These are phyloP conservation scores for Epichloe sylvatica DNA, from an alignment of 2,329 filamentous ascomycete genomes.

Conservation along the genomic window DNA sequence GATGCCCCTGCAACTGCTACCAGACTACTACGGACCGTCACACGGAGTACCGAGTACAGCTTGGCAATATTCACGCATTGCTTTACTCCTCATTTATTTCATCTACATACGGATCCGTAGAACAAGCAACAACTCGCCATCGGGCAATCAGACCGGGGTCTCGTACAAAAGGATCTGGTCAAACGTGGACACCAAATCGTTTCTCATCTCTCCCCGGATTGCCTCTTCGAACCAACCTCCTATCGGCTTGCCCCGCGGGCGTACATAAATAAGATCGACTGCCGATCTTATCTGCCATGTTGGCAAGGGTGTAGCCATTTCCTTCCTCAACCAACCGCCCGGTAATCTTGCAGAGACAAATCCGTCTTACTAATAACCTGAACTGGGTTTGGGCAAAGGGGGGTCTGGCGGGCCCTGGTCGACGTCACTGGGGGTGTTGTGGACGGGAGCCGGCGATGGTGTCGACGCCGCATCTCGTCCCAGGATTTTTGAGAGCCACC, in stretches of 20 bases:
- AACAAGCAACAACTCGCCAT: no score
- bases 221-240: not conserved
- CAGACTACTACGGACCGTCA: no score
- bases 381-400: not conserved
- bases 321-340: no score
- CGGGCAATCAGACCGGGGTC: no score
- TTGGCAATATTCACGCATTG: no score
- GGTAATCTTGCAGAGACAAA: not conserved
- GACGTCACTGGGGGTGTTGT: not conserved
- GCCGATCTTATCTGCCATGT: not conserved
- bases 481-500: not conserved
- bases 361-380: not conserved
- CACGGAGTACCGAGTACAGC: no score
- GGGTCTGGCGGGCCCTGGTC: not conserved
- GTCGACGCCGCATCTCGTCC: not conserved
- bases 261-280: not conserved
- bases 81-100: no score
- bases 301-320: not conserved
- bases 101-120: no score
- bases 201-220: not conserved
- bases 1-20: not conserved
- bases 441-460: not conserved
- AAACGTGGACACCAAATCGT: not conserved
- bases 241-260: not conserved
- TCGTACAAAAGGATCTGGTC: not conserved